These are phyloP conservation scores for Boletus speciosus DNA, from an alignment of 768 basidiomycete species.

Conservation along the genomic window DNA sequence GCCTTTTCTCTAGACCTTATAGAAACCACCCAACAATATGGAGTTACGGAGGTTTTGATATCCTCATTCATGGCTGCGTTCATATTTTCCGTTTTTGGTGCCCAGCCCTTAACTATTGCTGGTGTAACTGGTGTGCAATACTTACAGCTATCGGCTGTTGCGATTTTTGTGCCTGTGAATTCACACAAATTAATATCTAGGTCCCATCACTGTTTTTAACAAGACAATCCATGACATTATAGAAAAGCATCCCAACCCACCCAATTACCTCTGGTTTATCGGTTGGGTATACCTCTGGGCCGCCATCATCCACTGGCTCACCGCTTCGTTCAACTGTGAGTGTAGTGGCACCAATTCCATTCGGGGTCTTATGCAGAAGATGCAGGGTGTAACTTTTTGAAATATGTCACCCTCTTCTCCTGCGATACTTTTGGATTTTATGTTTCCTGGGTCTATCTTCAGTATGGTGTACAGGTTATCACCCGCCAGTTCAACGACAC, in stretches of 20 bases:
- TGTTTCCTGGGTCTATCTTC: conserved; percentile 85
- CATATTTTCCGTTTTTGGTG: conserved; percentile 81
- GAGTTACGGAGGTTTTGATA: conserved; percentile 80
- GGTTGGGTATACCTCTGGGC: conserved; percentile 94
- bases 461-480: conserved; percentile 85
- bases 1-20: conserved; percentile 92
- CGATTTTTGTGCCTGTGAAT: not conserved
- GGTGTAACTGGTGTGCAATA: conserved; percentile 71
- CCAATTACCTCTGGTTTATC: conserved; percentile 79
- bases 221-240: conserved; percentile 84
- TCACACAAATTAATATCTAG: conserved; percentile 30
- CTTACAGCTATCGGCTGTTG: no score
- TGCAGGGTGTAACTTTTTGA: conserved; percentile 76
- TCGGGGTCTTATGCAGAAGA: not conserved
- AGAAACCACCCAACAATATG: conserved; percentile 86
- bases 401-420: conserved; percentile 85
- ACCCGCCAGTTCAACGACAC: conserved; percentile 59
- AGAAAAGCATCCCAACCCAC: conserved; percentile 50
- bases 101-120: conserved; percentile 88
- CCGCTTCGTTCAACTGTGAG: conserved; percentile 74
- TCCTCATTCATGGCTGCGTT: conserved; percentile 89
- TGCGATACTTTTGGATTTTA: conserved; percentile 94
- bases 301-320: conserved; percentile 81
- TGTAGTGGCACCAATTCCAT: not conserved
- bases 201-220: conserved; percentile 91